Evolutionary conservation across 2,329 filamentous ascomycete species (phyloP).

Genomic region (Neofusicoccum parvum): DNA sequence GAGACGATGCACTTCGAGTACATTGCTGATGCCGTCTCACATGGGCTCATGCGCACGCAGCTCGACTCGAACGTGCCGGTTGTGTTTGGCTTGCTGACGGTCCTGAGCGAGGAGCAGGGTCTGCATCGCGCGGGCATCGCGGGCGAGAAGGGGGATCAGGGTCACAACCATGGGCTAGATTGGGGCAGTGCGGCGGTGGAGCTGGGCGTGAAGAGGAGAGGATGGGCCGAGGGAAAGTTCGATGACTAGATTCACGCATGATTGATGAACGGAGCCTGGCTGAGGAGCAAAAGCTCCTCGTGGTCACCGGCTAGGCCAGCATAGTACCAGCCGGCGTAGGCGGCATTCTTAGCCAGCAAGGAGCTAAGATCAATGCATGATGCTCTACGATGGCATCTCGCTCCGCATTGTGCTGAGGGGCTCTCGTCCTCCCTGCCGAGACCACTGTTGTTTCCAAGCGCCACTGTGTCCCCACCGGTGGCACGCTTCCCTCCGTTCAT

Average conservation of each 20-base stretch:
- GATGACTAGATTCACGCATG: constrained; percentile 41
- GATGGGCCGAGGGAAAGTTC: constrained; percentile 74
- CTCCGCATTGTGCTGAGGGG: not conserved
- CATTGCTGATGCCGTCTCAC: constrained; percentile 86
- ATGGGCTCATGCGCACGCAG: constrained; percentile 92
- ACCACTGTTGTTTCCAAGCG: not conserved
- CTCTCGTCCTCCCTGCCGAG: constrained; percentile 13
- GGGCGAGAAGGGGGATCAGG: constrained; percentile 44
- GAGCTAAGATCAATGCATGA: not conserved
- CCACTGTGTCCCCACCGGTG: not conserved
- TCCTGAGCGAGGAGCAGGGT: constrained; percentile 86
- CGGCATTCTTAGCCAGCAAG: not conserved
- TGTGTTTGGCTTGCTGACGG: constrained; percentile 88
- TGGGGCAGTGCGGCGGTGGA: constrained; percentile 96
- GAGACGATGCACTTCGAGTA: constrained; percentile 99
- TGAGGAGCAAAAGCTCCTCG: not conserved
- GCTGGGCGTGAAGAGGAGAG: constrained; percentile 82
- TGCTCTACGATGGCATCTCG: not conserved
- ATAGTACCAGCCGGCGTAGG: not conserved
- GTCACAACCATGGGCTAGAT: constrained; percentile 94
- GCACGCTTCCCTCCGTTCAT: not conserved
- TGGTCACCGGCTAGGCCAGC: not conserved
- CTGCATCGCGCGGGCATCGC: constrained; percentile 76
- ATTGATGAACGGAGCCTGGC: not conserved
- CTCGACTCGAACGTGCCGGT: constrained; percentile 87